Percentiles rank a stretch among this genome's conserved stretches.
phyloP scores from a whole-genome alignment of 2,329 filamentous ascomycete species.

The Cladosporium sp. region DNA sequence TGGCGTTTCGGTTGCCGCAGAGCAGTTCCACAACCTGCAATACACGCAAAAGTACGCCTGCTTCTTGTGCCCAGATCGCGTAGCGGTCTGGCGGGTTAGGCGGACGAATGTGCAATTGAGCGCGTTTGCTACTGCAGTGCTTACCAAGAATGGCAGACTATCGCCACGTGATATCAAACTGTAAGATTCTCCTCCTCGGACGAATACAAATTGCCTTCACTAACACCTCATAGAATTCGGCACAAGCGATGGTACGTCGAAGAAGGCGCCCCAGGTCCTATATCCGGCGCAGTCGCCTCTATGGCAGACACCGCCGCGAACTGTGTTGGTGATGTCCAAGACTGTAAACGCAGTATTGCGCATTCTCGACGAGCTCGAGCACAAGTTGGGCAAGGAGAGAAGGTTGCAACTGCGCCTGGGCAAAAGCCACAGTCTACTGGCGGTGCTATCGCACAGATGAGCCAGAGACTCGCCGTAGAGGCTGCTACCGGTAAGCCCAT shows the following conservation, averaged over 20 bases:
- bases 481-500: constrained; percentile 53
- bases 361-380: not conserved
- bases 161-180: constrained; percentile 21
- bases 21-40: constrained; percentile 49
- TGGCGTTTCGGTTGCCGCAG: constrained; percentile 39
- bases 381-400: not conserved
- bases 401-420: constrained; percentile 14
- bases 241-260: constrained; percentile 11
- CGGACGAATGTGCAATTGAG: constrained; percentile 65
- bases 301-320: not conserved
- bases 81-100: constrained; percentile 71
- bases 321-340: constrained; percentile 2
- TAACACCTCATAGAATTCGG: not conserved
- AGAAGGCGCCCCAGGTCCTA: constrained; percentile 4
- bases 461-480: constrained; percentile 48
- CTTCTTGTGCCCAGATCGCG: constrained; percentile 60
- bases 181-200: not conserved
- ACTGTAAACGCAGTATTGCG: constrained; percentile 1
- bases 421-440: constrained; percentile 23
- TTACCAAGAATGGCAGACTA: constrained; percentile 40
- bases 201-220: not conserved
- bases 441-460: constrained; percentile 23
- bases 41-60: constrained; percentile 64
- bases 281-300: not conserved
- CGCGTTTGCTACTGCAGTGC: constrained; percentile 65